Conservation (phyloP, 345 rosid genomes). For the Citrus trifoliata region DNA sequence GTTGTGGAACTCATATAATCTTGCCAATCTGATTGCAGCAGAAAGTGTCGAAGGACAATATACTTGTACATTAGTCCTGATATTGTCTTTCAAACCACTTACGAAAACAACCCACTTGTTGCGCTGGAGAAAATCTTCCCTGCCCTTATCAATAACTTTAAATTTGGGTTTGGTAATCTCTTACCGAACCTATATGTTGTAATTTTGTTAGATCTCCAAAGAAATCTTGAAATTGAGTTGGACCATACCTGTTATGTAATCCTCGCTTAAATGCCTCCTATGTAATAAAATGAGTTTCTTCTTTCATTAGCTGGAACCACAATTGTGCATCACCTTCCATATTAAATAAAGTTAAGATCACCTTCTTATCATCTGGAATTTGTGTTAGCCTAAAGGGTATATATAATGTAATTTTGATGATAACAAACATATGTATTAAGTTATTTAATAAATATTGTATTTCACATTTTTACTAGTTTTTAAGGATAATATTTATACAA, state of each 20-base stretch:
- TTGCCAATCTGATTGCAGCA: neutral
- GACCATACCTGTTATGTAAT: neutral
- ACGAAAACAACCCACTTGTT: neutral
- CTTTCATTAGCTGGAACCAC: too few species aligned
- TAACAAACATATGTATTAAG: too few species aligned
- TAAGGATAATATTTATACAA: too few species aligned
- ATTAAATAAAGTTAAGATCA: neutral
- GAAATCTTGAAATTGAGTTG: neutral
- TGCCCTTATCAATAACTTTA: neutral
- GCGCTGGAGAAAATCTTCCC: neutral
- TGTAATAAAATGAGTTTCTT: too few species aligned
- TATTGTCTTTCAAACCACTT: neutral
- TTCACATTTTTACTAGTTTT: too few species aligned
- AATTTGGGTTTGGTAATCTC: neutral
- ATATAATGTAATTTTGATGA: too few species aligned
- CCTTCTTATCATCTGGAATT: neutral
- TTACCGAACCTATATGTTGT: neutral
- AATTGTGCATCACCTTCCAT: neutral
- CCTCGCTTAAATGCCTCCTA: too few species aligned
- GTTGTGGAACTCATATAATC: neutral
- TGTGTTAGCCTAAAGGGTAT: neutral
- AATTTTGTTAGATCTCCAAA: slow-evolving; percentile 1
- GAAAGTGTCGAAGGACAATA: neutral
- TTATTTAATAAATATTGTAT: too few species aligned
- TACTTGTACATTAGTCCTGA: neutral